Evolutionary conservation across 805 yeast species (phyloP), one percentile per base, ranked within the genome.

Genomic region (Ogataea methylovora): DNA sequence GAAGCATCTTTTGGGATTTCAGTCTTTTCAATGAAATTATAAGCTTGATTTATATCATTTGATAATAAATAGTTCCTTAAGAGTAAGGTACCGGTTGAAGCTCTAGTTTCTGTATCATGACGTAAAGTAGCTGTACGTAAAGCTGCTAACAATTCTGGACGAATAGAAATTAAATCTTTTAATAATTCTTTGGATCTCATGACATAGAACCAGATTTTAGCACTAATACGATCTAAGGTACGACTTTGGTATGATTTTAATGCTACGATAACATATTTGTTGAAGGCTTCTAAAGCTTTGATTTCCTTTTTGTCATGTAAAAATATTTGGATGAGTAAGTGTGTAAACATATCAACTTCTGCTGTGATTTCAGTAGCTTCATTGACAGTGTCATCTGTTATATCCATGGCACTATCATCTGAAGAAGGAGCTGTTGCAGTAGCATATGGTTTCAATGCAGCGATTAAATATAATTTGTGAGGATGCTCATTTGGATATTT

Each of bases 161-260:
- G 75, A 34, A 84, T 64, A n/a, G 73, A 58, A 32, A 68, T 63
- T 39, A 75, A 61, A 44, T 77, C 63, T 10, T 49, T 68, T 21
- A 65, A 52, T 36, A 79, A 61, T 63, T 90, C 97, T 44, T 76
- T 75, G 2, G 87, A 73, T 58, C 94, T 76, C 29, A 80, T 71
- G 46, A 84, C 71, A 63, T 87, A 90, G 56, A 90, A 92, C 97
- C 97, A 92, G 40, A 84, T 69, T 58, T 88, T 90, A 12, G 97
- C 92, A 43, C 77, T 77, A 38, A 92, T 71, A 49, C 84, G 76
- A 60, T 92, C 97, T 44, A 90, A 64, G 4, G 94, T 73, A 43
- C 97, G 74, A 44, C 82, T 76, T 60, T 86, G 86, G 62, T 81
- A 81, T 11, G 67, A 57, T 38, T 72, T 69, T 52, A 86, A 68